phyloP scores from a whole-genome alignment of 2,329 filamentous ascomycete species.

The Exophiala spinifera region DNA sequence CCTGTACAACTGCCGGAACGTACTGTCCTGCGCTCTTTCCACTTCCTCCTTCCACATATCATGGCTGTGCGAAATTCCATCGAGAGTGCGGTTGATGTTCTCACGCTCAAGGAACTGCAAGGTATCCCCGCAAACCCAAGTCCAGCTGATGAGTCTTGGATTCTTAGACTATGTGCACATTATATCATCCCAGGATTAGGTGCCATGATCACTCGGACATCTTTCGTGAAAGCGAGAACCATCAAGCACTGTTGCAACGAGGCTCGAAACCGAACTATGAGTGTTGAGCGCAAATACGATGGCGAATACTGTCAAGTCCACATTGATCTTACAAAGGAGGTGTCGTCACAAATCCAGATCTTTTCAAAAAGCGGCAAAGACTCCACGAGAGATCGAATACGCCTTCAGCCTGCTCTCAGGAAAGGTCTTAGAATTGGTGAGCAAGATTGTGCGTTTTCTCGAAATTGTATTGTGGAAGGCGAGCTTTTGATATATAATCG shows the following conservation, averaged over 20 bases:
- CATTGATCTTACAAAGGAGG: constrained; percentile 61
- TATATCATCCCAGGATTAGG: constrained; percentile 52
- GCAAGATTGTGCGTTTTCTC: constrained; percentile 56
- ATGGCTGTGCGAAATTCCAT: constrained; percentile 25
- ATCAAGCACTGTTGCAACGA: constrained; percentile 72
- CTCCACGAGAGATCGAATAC: constrained; percentile 67
- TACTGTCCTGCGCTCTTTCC: constrained; percentile 58
- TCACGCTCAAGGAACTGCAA: constrained; percentile 12
- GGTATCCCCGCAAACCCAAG: constrained; percentile 14
- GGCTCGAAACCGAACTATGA: constrained; percentile 59
- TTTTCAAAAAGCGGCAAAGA: constrained; percentile 93
- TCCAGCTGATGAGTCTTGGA: constrained; percentile 1
- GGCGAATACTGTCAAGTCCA: constrained; percentile 91
- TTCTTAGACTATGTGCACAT: constrained; percentile 18
- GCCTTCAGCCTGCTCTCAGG: constrained; percentile 62
- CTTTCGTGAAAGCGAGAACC: constrained; percentile 59
- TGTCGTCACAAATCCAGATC: constrained; percentile 62
- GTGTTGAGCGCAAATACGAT: constrained; percentile 78
- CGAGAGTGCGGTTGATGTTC: constrained; percentile 17
- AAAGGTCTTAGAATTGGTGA: constrained; percentile 62
- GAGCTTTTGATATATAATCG: constrained; percentile 79
- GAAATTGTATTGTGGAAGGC: constrained; percentile 74
- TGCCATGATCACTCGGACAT: constrained; percentile 58
- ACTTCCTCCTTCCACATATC: constrained; percentile 64
- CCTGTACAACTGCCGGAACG: constrained; percentile 61